These are phyloP conservation scores for Chaetothyriales sp. DNA, from an alignment of 2,329 filamentous ascomycete genomes.

Conservation along the genomic window DNA sequence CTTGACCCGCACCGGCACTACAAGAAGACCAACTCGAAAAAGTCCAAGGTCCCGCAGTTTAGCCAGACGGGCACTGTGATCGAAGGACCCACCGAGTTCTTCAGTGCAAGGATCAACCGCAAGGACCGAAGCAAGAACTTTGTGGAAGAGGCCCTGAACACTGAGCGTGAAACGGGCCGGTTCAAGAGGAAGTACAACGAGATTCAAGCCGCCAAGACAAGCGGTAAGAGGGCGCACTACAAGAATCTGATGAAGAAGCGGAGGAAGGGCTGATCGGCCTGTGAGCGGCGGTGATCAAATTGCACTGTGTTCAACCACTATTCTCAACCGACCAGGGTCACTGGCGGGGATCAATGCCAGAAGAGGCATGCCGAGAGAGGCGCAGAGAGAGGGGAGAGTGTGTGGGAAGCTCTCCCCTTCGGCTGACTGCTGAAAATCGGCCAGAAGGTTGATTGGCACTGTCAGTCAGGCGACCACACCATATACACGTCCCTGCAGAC, in stretches of 20 bases:
- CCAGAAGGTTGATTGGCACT: too few relatives aligned
- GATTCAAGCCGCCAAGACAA: slow-evolving; percentile 67
- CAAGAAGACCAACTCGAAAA: slow-evolving; percentile 63
- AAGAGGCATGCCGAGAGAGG: too few relatives aligned
- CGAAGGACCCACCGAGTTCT: slow-evolving; percentile 77
- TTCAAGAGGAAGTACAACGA: slow-evolving; percentile 80
- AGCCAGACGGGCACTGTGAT: slow-evolving; percentile 81
- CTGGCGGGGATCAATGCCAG: too few relatives aligned
- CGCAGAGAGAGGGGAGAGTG: too few relatives aligned
- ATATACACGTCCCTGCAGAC: too few relatives aligned
- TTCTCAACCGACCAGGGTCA: too few relatives aligned
- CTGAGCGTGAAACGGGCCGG: slow-evolving; percentile 49
- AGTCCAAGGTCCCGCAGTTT: slow-evolving; percentile 59
- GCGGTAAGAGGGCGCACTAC: slow-evolving; percentile 81
- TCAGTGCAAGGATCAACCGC: slow-evolving; percentile 62
- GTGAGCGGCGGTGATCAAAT: too few relatives aligned
- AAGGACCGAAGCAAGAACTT: slow-evolving; percentile 80
- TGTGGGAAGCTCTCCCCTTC: too few relatives aligned
- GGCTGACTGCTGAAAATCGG: too few relatives aligned
- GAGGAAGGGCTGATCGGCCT: slow-evolving; percentile 12
- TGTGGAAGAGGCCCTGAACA: slow-evolving; percentile 64
- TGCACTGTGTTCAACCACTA: too few relatives aligned
- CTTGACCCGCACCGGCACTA: slow-evolving; percentile 82
- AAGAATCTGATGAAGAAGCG: slow-evolving; percentile 56
- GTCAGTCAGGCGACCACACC: too few relatives aligned